A percentile compares a stretch with the other conserved stretches of the same genome.
Conservation (phyloP, 805 yeast species). For the Candida patagonica region DNA sequence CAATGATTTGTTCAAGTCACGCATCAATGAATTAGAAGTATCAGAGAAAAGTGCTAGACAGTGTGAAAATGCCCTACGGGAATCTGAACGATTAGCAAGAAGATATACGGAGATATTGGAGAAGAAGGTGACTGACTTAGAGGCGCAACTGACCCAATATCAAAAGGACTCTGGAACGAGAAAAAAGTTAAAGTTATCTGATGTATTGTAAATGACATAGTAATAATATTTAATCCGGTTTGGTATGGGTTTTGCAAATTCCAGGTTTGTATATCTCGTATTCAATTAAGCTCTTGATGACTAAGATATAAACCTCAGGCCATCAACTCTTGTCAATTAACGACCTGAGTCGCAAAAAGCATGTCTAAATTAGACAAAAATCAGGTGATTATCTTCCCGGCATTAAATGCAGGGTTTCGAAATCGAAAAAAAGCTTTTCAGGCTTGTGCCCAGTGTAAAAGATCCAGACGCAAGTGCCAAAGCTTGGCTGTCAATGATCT, state of each 20-base stretch:
- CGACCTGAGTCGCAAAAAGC: too few relatives aligned
- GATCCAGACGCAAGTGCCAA: conserved; percentile 20
- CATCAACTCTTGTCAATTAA: too few relatives aligned
- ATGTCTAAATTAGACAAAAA: neutral
- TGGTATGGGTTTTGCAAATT: too few relatives aligned
- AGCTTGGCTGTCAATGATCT: neutral
- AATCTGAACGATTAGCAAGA: conserved; percentile 13
- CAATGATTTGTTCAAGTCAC: conserved; percentile 75
- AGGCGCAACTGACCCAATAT: too few relatives aligned
- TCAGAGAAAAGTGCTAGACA: conserved; percentile 28
- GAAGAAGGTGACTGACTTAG: conserved; percentile 5
- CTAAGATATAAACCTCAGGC: too few relatives aligned
- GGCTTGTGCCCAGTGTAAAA: conserved; percentile 31
- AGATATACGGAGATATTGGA: conserved; percentile 11
- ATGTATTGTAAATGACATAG: too few relatives aligned
- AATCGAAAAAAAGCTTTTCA: conserved; percentile 31
- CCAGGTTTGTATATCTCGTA: too few relatives aligned
- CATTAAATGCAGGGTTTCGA: conserved; percentile 30
- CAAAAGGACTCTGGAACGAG: too few relatives aligned
- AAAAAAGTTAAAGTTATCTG: too few relatives aligned
- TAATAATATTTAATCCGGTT: too few relatives aligned
- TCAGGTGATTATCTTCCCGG: conserved; percentile 28
- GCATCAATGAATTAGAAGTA: conserved; percentile 71
- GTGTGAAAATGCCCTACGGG: conserved; percentile 24
- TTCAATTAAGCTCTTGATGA: too few relatives aligned